Evolutionary conservation across 208 protist genomes (phyloP), one percentile per base, ranked within the genome.

Genomic region (Tritrichomonas foetus): DNA sequence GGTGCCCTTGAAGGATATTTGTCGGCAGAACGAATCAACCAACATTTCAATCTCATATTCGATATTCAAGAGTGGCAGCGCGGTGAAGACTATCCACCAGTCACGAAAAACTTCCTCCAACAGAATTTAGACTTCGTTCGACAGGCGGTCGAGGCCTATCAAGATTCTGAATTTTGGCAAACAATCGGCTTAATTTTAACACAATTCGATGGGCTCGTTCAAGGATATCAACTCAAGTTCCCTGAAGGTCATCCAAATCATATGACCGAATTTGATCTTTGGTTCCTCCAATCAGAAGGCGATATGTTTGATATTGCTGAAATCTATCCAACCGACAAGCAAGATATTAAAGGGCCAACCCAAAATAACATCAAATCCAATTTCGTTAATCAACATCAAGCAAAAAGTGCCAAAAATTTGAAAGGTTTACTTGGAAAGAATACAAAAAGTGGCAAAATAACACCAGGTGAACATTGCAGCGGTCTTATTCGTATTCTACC

Each of bases 291-390:
- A 50, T 89, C 78, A 11, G 78, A 53, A 22, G 78, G 78, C 30
- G 78, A 89, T 50, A 89, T 89, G 78, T 89, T 89, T 50, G 78
- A 89, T 57, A 89, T 89, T 16, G 30, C 41, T 20, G 78, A 53
- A 53, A 89, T 89, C 5, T 89, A 39, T 30, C 41, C 41, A 57
- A 36, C 53, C 39, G 78, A n/a, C 27, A 30, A 33, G 1, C 78
- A 82, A 61, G 53, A 61, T 61, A 16, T 5, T 61, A 61, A 16
- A 5, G 53, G 53, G 11, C 53, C 53, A 22, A 61, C 64, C 13
- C n/a, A n/a, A n/a, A n/a, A n/a, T n/a, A n/a, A n/a, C n/a, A n/a
- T n/a, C n/a, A n/a, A n/a, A n/a, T n/a, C n/a, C n/a, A n/a, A n/a
- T n/a, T n/a, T n/a, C n/a, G n/a, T n/a, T n/a, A n/a, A n/a, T n/a